phyloP scores from a whole-genome alignment of 495 filamentous ascomycete species.

The Patellaria atrata region DNA sequence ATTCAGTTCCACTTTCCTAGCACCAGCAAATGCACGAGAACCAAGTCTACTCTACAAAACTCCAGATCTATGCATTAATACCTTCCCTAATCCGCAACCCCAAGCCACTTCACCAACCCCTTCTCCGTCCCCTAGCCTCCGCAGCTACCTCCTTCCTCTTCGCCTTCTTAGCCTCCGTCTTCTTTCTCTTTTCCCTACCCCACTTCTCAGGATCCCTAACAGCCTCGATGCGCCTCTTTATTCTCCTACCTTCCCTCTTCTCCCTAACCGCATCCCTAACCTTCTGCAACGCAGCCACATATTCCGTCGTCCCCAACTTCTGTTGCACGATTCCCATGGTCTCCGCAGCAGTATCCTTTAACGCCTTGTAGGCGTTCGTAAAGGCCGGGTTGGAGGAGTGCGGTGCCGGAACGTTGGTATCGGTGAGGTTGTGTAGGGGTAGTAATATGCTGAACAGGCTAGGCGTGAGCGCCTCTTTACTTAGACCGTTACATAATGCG shows the following conservation, averaged over 20 bases:
- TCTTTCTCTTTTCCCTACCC: constrained; percentile 67
- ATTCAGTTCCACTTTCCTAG: no score
- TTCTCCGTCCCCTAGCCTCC: constrained; percentile 54
- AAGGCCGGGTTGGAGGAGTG: constrained; percentile 52
- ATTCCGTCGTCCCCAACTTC: constrained; percentile 69
- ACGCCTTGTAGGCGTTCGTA: constrained; percentile 46
- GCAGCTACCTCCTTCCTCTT: constrained; percentile 61
- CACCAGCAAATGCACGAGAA: no score
- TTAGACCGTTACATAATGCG: constrained; percentile 42
- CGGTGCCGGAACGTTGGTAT: constrained; percentile 54
- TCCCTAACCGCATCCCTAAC: constrained; percentile 54
- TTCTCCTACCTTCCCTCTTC: constrained; percentile 54
- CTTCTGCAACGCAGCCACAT: constrained; percentile 48
- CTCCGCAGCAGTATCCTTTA: constrained; percentile 55
- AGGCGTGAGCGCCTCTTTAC: constrained; percentile 39
- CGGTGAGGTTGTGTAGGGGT: constrained; percentile 72
- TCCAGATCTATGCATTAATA: no score
- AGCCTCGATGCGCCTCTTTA: constrained; percentile 75
- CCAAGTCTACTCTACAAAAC: no score
- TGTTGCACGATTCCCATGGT: constrained; percentile 62
- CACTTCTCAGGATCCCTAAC: constrained; percentile 66
- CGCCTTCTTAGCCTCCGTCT: constrained; percentile 71
- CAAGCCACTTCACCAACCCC: constrained; percentile 48
- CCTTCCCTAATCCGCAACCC: not conserved
- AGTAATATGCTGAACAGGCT: constrained; percentile 54